A percentile compares a stretch with the other conserved stretches of the same genome.
Conservation (phyloP, 2,329 filamentous ascomycete genomes). For the Sarocladium kiliense region DNA sequence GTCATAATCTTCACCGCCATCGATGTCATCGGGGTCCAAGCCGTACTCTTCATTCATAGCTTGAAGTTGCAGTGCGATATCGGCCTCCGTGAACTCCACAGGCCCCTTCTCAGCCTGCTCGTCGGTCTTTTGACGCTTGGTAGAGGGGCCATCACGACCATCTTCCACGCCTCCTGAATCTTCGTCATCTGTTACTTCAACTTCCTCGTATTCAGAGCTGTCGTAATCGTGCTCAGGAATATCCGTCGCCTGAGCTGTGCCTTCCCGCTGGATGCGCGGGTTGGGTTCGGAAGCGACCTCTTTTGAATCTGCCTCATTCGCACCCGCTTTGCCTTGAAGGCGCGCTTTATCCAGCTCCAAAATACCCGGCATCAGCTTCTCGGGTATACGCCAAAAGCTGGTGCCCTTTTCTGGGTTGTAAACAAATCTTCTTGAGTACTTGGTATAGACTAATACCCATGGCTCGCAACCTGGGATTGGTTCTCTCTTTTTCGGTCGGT, state of each 20-base stretch:
- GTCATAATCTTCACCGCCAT: constrained; percentile 53
- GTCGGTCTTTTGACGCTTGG: constrained; percentile 37
- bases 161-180: constrained; percentile 31
- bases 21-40: constrained; percentile 61
- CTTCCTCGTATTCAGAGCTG: constrained; percentile 71
- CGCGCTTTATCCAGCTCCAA: constrained; percentile 66
- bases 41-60: constrained; percentile 85
- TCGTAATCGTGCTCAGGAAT: constrained; percentile 34
- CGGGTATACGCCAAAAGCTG: constrained; percentile 93
- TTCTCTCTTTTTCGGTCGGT: constrained; percentile 76
- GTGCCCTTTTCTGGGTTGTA: constrained; percentile 82
- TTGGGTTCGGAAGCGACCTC: constrained; percentile 5
- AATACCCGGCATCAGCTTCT: constrained; percentile 77
- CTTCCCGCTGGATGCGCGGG: neutral
- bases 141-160: constrained; percentile 44
- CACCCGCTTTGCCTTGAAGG: constrained; percentile 44
- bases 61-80: constrained; percentile 87
- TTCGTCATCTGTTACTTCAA: constrained; percentile 53
- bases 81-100: constrained; percentile 86
- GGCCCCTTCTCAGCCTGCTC: constrained; percentile 53
- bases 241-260: neutral
- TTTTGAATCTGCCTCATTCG: constrained; percentile 29
- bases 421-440: constrained; percentile 81
- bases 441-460: constrained; percentile 92
- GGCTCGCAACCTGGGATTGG: constrained; percentile 75